phyloP scores from a whole-genome alignment of 805 yeast genomes.

The Kodamaea neixiangensis region DNA sequence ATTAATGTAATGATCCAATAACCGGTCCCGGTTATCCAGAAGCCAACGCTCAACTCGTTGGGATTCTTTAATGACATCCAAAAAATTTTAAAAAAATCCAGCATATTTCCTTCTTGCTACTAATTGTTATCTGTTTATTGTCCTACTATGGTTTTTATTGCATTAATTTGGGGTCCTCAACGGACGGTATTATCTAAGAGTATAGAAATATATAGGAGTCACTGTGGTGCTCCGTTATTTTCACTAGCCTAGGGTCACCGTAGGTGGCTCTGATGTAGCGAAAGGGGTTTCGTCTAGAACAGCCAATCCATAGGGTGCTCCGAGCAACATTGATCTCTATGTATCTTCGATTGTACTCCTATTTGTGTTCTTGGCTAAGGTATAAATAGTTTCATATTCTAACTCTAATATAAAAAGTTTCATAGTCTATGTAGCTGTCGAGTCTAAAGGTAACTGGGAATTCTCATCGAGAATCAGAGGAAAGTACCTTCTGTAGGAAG shows the following conservation, averaged over 20 bases:
- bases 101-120: slow-evolving; percentile 13
- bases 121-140: slow-evolving; percentile 22
- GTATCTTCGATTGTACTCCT: too few relatives aligned
- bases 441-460: slow-evolving; percentile 12
- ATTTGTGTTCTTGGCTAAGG: too few relatives aligned
- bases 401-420: too few relatives aligned
- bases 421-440: neutral
- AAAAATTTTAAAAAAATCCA: slow-evolving; percentile 5
- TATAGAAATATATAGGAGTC: slow-evolving; percentile 8
- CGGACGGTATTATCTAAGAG: slow-evolving; percentile 37
- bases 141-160: slow-evolving; percentile 38
- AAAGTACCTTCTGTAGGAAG: slow-evolving; percentile 33
- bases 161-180: slow-evolving; percentile 53
- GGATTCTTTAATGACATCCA: slow-evolving; percentile 12
- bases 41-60: slow-evolving; percentile 52
- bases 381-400: too few relatives aligned
- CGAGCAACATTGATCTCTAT: too few relatives aligned
- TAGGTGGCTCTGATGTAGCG: too few relatives aligned
- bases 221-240: too few relatives aligned
- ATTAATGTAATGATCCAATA: slow-evolving; percentile 44
- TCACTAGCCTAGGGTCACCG: too few relatives aligned
- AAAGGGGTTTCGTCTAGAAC: too few relatives aligned
- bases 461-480: slow-evolving; percentile 12
- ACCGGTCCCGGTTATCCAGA: slow-evolving; percentile 10
- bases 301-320: too few relatives aligned